Evolutionary conservation across 2,329 filamentous ascomycete genomes (phyloP).

Genomic region (Mollisia scopiformis): DNA sequence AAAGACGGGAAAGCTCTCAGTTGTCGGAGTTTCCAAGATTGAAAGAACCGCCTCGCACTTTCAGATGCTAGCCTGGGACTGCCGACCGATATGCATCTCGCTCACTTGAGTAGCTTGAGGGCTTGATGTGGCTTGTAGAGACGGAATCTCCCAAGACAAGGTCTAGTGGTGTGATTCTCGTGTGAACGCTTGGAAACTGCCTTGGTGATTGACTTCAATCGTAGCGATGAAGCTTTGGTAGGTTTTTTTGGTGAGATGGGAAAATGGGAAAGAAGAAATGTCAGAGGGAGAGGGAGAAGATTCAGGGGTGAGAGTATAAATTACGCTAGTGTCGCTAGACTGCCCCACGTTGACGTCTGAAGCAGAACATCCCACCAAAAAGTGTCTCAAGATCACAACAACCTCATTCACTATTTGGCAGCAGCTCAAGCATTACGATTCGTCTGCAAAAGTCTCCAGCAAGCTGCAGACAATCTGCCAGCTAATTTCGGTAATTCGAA

Average conservation of each 20-base stretch:
- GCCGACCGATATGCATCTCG: no score
- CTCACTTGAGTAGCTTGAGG: no score
- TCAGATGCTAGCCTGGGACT: no score
- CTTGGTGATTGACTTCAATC: no score
- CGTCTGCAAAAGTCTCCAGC: no score
- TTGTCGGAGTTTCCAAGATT: background rate
- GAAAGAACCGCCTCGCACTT: no score
- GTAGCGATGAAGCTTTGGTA: no score
- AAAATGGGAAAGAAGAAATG: background rate
- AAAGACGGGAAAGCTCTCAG: background rate
- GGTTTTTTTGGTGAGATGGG: background rate
- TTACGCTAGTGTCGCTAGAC: background rate
- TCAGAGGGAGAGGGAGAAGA: background rate
- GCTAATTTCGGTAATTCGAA: background rate
- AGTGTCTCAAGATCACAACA: background rate
- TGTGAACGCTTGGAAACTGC: no score
- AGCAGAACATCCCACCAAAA: slow-evolving; percentile 1
- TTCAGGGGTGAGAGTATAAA: background rate
- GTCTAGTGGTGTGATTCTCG: no score
- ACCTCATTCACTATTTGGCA: background rate
- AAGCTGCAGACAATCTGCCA: background rate
- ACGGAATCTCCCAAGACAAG: no score
- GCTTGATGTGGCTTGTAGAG: no score
- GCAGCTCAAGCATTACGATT: background rate
- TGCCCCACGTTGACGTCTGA: slow-evolving; percentile 2